Base-by-base conservation (phyloP, 1,139 yeast genomes). In the Meyerozyma elateridarum region DNA sequence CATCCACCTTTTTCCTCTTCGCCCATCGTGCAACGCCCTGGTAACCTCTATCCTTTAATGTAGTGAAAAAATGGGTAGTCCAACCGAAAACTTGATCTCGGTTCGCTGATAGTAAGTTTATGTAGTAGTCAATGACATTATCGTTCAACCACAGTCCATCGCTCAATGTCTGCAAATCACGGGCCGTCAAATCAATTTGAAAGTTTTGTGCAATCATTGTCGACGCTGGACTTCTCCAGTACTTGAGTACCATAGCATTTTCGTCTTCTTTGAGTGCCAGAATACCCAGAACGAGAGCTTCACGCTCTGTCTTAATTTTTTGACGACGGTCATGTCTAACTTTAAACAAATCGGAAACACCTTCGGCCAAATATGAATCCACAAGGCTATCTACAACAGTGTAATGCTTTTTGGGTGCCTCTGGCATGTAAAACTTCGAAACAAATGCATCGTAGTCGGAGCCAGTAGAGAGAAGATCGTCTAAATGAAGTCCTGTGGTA, bases 101-200 rank as follows among this genome's bases (percentile, higher is more conserved):
- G 5, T 46, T 41, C 6, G 36, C 38, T 8, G 76, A 74, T 6
- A 88, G 64, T 40, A 82, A 53, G 40, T 74, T 73, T 49, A 88
- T 62, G 52, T 83, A 89, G 48, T 79, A 82, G 52, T 91, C 98
- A 36, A 91, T 88, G 3, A 91, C 70, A 33, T 82, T 85, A 55
- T 93, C 98, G 52, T 91, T 91, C 25, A 91, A 70, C 99, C 99
- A 91, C 30, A 69, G 61, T 1, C 82, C 70, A 36, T 81, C 85
- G 6, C 70, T 61, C 22, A 91, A 61, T 0, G 96, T 88, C 33
- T 70, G 66, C 33, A 91, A 54, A 52, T 91, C 98, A 29, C 74
- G 59, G 0, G 73, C 72, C 4, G 65, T 61, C 6, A 91, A 72
- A 36, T 83, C 93, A 20, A 91, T 64, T 25, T 56, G 58, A 40